Evolutionary conservation across 768 basidiomycete species (phyloP).

Genomic region (Tulasnella sp.): DNA sequence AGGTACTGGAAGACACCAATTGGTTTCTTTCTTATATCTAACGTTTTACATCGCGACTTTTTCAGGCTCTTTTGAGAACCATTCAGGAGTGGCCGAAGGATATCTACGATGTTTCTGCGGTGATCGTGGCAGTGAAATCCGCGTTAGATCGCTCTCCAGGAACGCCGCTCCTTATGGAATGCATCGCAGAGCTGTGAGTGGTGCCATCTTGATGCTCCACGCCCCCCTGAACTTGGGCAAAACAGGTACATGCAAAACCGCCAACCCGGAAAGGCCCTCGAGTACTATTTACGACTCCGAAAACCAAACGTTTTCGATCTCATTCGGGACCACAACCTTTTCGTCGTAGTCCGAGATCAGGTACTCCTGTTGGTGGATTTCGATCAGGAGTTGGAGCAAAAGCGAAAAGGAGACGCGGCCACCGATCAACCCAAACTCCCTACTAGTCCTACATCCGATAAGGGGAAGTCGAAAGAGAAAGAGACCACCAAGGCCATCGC

Average conservation of each 20-base stretch:
- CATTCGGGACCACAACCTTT: conserved; percentile 85
- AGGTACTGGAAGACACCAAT: conserved; percentile 31
- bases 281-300: conserved; percentile 76
- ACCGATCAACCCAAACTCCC: background rate
- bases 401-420: conserved; percentile 30
- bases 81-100: conserved; percentile 82
- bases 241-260: conserved; percentile 70
- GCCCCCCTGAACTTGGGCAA: background rate
- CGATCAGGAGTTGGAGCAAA: conserved; percentile 71
- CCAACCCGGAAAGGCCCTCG: conserved; percentile 88
- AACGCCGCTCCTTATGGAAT: conserved; percentile 71
- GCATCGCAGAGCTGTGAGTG: conserved; percentile 74
- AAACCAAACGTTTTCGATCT: conserved; percentile 87
- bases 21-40: background rate
- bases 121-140: conserved; percentile 78
- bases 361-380: conserved; percentile 87
- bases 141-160: conserved; percentile 57
- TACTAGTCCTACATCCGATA: conserved; percentile 7
- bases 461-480: conserved; percentile 16
- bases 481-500: conserved; percentile 45
- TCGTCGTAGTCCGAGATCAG: conserved; percentile 90
- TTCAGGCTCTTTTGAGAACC: conserved; percentile 63
- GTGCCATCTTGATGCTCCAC: too few relatives aligned
- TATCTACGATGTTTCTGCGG: conserved; percentile 78
- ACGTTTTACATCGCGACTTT: background rate